Evolutionary conservation across 2,329 filamentous ascomycete species (phyloP).

Genomic region (Penicillium oxalicum): DNA sequence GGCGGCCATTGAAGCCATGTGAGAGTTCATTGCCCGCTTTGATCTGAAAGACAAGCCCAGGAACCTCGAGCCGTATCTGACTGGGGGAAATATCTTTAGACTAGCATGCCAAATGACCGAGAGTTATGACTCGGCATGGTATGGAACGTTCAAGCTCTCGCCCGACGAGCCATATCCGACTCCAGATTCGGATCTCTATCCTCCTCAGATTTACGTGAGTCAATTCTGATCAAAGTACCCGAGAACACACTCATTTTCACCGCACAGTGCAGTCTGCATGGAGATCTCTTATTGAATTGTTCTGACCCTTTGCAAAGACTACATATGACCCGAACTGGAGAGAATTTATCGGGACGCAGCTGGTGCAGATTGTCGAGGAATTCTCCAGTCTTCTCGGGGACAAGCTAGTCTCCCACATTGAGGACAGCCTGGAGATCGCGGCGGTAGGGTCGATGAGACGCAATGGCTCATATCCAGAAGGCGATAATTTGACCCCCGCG

Average conservation of each 20-base stretch:
- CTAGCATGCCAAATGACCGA: conserved; percentile 11
- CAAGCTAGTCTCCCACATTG: conserved; percentile 30
- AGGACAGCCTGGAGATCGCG: conserved; percentile 33
- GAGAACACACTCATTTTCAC: background rate
- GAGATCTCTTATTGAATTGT: conserved; percentile 2
- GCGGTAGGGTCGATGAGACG: conserved; percentile 39
- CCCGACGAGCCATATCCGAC: conserved; percentile 46
- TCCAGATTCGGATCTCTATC: conserved; percentile 48
- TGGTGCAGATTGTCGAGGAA: conserved; percentile 56
- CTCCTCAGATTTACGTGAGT: conserved; percentile 23
- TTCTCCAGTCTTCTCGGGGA: conserved; percentile 30
- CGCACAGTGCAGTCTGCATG: background rate
- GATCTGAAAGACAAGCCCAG: too few relatives aligned
- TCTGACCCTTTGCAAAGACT: conserved; percentile 41
- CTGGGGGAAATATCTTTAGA: background rate
- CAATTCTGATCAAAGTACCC: background rate
- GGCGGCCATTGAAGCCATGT: conserved; percentile 51
- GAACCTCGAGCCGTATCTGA: too few relatives aligned
- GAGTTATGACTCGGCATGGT: conserved; percentile 41
- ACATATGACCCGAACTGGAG: conserved; percentile 62
- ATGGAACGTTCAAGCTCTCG: conserved; percentile 30
- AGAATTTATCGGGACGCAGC: conserved; percentile 55
- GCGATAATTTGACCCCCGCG: conserved; percentile 36
- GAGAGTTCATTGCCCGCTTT: conserved; percentile 23
- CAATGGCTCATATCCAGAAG: conserved; percentile 36